phyloP scores from a whole-genome alignment of 73 alveolate genomes.

The Durusdinium trenchii region DNA sequence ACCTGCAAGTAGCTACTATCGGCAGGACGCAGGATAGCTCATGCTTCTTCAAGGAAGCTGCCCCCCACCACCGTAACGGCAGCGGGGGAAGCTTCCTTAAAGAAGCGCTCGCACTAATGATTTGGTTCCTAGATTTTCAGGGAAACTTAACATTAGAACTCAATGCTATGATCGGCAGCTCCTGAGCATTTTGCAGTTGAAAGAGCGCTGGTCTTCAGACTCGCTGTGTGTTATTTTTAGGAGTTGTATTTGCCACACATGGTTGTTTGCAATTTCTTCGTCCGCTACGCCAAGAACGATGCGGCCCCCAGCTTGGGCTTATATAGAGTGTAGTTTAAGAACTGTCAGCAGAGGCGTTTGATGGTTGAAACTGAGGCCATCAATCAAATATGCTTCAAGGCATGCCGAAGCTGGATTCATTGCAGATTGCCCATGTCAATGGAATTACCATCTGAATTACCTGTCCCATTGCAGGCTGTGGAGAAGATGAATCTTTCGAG shows the following conservation, averaged over 20 bases:
- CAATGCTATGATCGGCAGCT: too few species aligned
- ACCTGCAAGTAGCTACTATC: too few species aligned
- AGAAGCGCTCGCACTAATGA: too few species aligned
- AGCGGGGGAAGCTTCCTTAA: too few species aligned
- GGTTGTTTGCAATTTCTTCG: conserved; percentile 55
- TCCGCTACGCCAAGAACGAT: conserved; percentile 52
- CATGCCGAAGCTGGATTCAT: not conserved
- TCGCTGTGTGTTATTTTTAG: too few species aligned
- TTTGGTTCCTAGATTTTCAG: too few species aligned
- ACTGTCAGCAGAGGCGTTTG: not conserved
- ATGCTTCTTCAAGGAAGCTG: too few species aligned
- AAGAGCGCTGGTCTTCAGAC: too few species aligned
- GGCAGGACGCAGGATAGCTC: too few species aligned
- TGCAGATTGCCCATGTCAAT: not conserved
- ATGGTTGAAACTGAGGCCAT: conserved; percentile 19
- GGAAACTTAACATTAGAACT: too few species aligned
- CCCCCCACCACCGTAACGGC: too few species aligned
- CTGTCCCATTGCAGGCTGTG: conserved; percentile 19
- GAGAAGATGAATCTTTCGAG: conserved; percentile 77
- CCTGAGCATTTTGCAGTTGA: too few species aligned
- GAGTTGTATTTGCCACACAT: conserved; percentile 72
- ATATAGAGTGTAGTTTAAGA: not conserved
- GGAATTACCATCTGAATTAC: not conserved
- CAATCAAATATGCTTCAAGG: conserved; percentile 92
- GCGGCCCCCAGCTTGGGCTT: conserved; percentile 18